Conservation (phyloP, 1,284 basidiomycete species). For the Naganishia sp. region DNA sequence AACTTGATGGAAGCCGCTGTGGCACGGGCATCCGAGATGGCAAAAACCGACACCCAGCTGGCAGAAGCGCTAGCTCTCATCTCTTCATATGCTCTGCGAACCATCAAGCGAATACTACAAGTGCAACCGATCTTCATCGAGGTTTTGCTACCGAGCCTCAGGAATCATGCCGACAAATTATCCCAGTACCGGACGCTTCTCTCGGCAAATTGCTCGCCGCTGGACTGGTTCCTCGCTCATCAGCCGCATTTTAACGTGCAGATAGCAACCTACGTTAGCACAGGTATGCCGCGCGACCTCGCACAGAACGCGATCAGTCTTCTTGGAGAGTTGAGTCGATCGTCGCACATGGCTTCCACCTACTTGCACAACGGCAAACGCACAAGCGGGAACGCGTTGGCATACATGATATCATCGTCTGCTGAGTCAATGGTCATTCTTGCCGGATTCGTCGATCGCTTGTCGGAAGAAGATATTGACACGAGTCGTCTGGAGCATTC, state of each 20-base stretch:
- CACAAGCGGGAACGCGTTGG: conserved; percentile 29
- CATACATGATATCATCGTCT: conserved; percentile 27
- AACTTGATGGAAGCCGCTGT: conserved; percentile 23
- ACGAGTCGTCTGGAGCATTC: conserved; percentile 6
- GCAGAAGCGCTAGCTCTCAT: conserved; percentile 18
- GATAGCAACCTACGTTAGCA: conserved; percentile 30
- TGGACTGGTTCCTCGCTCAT: conserved; percentile 31
- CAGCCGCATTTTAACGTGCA: conserved; percentile 28
- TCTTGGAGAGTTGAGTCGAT: conserved; percentile 28
- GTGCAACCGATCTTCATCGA: conserved; percentile 30
- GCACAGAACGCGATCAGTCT: conserved; percentile 26
- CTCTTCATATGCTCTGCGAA: conserved; percentile 23
- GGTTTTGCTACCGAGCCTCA: conserved; percentile 28
- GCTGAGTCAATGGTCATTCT: conserved; percentile 31
- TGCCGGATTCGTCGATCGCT: conserved; percentile 32
- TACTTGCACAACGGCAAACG: conserved; percentile 30
- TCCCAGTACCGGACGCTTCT: conserved; percentile 6
- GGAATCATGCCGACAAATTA: conserved; percentile 7
- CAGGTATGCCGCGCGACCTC: conserved; percentile 18
- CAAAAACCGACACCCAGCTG: conserved; percentile 6
- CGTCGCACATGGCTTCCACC: conserved; percentile 22
- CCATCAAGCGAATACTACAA: conserved; percentile 25
- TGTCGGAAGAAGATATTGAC: conserved; percentile 25
- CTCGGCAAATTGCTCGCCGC: conserved; percentile 14
- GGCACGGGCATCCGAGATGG: conserved; percentile 14